These are phyloP conservation scores for Blastobotrys capitulatus DNA, from an alignment of 1,139 yeast genomes.

Conservation along the genomic window DNA sequence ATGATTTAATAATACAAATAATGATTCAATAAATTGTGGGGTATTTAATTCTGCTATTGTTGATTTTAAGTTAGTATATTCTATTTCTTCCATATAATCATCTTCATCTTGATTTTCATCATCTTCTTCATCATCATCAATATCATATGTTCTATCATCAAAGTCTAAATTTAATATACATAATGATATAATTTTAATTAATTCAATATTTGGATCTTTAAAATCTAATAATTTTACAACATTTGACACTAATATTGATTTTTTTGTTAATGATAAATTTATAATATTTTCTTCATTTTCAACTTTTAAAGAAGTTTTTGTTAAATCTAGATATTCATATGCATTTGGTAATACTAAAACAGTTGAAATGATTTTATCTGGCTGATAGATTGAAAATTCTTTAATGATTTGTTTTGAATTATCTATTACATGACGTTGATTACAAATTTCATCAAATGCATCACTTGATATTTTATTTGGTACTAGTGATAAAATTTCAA, in stretches of 20 bases:
- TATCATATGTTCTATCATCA: background rate
- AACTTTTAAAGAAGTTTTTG: background rate
- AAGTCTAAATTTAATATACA: background rate
- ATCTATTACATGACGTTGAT: too few relatives aligned
- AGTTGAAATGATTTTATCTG: background rate
- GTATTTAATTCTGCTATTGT: background rate
- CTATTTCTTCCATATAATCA: background rate
- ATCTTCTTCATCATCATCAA: background rate
- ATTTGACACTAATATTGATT: background rate
- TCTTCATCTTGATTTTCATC: slow-evolving; percentile 3
- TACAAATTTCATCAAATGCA: background rate
- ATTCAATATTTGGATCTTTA: background rate
- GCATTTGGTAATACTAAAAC: background rate
- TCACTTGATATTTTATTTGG: background rate
- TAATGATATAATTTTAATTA: background rate
- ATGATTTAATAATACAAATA: slow-evolving; percentile 1
- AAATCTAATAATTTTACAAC: background rate
- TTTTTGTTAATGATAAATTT: background rate
- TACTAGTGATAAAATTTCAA: background rate
- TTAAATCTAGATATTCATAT: background rate
- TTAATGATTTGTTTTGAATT: too few relatives aligned
- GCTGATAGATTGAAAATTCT: background rate
- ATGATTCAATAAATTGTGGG: background rate
- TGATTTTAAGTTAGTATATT: background rate
- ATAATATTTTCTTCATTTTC: background rate